These are phyloP conservation scores for Ophiosphaerella korrae DNA, from an alignment of 2,329 filamentous ascomycete genomes.

Conservation along the genomic window DNA sequence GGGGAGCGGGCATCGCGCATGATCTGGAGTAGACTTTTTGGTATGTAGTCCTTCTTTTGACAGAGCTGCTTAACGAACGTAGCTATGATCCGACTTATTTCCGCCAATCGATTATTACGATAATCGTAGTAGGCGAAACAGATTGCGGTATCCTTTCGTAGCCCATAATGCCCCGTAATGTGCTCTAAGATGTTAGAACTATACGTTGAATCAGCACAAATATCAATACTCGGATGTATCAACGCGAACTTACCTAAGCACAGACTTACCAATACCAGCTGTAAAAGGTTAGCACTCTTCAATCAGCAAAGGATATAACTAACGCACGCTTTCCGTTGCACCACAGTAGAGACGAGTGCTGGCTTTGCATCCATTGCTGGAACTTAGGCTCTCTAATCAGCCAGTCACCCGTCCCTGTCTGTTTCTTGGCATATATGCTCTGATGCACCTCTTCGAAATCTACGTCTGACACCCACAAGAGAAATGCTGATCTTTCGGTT, in stretches of 20 bases:
- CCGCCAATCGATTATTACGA: constrained; percentile 7
- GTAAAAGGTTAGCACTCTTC: constrained; percentile 4
- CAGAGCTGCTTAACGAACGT: constrained; percentile 18
- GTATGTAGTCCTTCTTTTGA: constrained; percentile 7
- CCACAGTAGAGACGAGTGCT: constrained; percentile 21
- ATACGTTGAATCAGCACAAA: background rate
- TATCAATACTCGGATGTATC: background rate
- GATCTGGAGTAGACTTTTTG: constrained; percentile 8
- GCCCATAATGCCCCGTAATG: constrained; percentile 12
- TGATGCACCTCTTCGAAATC: constrained; percentile 26
- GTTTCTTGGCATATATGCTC: constrained; percentile 21
- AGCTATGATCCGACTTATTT: constrained; percentile 9
- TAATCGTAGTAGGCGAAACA: constrained; percentile 31
- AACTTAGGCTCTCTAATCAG: constrained; percentile 14
- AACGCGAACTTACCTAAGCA: constrained; percentile 18
- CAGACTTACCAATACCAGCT: constrained; percentile 31
- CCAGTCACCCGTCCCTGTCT: constrained; percentile 23
- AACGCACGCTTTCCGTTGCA: constrained; percentile 27
- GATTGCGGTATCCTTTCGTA: constrained; percentile 15
- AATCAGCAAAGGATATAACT: background rate
- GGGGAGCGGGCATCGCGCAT: constrained; percentile 11
- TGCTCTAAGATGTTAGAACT: constrained; percentile 29
- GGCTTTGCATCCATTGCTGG: constrained; percentile 17
- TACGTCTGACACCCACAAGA: constrained; percentile 23
- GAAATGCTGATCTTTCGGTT: constrained; percentile 21